Percentiles rank a stretch among this genome's conserved stretches.
These are phyloP conservation scores for Glomus cerebriforme DNA, from an alignment of 192 early-diverging fungal genomes.

Conservation along the genomic window DNA sequence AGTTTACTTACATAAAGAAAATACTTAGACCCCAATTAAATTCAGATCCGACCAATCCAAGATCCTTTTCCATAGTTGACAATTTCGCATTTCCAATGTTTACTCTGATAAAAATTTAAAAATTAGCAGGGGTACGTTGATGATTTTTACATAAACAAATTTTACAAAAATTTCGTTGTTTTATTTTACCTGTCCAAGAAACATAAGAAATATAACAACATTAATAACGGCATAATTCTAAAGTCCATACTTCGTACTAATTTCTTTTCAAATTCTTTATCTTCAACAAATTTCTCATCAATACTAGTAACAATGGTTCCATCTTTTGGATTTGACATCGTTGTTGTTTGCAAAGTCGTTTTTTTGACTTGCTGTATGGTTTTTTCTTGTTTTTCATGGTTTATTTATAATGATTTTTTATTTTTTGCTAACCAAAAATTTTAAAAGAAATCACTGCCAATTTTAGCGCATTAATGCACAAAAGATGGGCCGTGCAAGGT, in stretches of 20 bases:
- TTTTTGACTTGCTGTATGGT: neutral
- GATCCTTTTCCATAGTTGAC: constrained; percentile 47
- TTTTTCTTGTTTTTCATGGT: neutral
- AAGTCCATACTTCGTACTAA: constrained; percentile 64
- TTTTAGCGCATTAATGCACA: too few species aligned
- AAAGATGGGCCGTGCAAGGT: too few species aligned
- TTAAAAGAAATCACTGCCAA: neutral
- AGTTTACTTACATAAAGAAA: constrained; percentile 65
- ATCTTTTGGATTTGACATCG: neutral
- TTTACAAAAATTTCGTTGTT: neutral
- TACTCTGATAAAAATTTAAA: constrained; percentile 14
- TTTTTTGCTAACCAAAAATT: neutral
- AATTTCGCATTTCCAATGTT: constrained; percentile 61
- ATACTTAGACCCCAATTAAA: constrained; percentile 67
- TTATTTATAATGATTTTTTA: neutral
- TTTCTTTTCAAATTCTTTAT: constrained; percentile 20
- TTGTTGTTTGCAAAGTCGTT: neutral
- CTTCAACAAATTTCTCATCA: neutral
- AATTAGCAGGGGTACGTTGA: neutral
- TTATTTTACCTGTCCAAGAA: constrained; percentile 60
- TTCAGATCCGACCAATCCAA: constrained; percentile 44
- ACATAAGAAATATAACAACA: constrained; percentile 66
- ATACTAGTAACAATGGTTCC: neutral
- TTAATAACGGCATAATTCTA: constrained; percentile 63
- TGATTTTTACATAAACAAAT: too few species aligned